Evolutionary conservation across 805 yeast species (phyloP).

Genomic region (Candida argentea): DNA sequence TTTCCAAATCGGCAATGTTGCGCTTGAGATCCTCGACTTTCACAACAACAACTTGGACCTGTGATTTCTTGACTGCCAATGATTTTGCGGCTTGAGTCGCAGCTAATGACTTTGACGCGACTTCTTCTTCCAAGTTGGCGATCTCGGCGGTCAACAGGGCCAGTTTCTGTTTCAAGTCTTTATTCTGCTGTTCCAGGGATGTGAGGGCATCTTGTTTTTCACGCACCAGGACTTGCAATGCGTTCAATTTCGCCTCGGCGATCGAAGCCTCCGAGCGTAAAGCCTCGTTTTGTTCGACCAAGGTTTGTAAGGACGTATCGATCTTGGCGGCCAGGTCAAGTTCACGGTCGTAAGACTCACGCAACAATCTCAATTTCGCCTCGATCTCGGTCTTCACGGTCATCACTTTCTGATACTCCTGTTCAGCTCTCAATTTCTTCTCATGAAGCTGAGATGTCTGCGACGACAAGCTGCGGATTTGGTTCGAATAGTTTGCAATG

Average conservation of each 20-base stretch:
- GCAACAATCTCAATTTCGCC: constrained; percentile 53
- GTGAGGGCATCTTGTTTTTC: constrained; percentile 51
- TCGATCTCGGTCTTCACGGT: constrained; percentile 63
- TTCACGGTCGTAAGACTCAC: constrained; percentile 69
- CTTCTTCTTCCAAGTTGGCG: constrained; percentile 44
- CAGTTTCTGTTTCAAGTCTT: constrained; percentile 56
- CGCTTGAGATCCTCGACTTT: constrained; percentile 30
- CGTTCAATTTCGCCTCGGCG: constrained; percentile 69
- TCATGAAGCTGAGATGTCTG: constrained; percentile 66
- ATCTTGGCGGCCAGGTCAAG: constrained; percentile 65
- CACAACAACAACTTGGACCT: constrained; percentile 52
- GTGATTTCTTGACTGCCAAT: constrained; percentile 57
- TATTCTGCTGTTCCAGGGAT: constrained; percentile 58
- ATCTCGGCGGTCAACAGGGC: constrained; percentile 59
- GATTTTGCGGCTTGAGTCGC: constrained; percentile 54
- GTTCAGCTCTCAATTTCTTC: constrained; percentile 65
- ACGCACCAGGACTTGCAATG: constrained; percentile 55
- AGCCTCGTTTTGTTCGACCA: constrained; percentile 58
- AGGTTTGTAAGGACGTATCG: constrained; percentile 48
- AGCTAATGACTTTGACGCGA: constrained; percentile 43
- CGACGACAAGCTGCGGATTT: constrained; percentile 63
- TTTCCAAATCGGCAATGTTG: constrained; percentile 18
- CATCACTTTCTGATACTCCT: constrained; percentile 62
- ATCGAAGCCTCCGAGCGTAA: constrained; percentile 63
- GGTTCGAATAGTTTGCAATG: constrained; percentile 78